Base-by-base conservation (phyloP, 2,329 filamentous ascomycete genomes). In the Mycosphaerella sp. region DNA sequence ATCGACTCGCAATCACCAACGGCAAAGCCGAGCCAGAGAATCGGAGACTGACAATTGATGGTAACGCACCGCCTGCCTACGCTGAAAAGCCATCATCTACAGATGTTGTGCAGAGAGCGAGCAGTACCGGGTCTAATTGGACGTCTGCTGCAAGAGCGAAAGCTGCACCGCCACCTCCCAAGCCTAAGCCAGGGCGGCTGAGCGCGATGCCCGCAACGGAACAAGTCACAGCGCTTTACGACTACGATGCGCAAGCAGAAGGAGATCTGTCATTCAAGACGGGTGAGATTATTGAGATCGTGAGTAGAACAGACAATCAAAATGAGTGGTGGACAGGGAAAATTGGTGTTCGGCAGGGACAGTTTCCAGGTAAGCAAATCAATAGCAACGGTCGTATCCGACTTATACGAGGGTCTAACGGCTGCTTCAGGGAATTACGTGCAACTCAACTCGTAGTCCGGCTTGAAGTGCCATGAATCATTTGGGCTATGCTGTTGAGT, bases 291-390 rank as follows among this genome's bases (percentile, higher is more conserved):
- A 97, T 98, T 64, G 90, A 97, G 69, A 90, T 98, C 61, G 69
- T 93, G 2, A 79, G 78, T 54, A 79, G 87, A 60, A 95, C 64
- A 35, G 59, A 60, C 42, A 96, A 95, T 64, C 84, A 88, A 45
- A 97, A 98, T 62, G 93, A 98, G 70, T 98, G 93, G 93, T 98
- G 93, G 93, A 84, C 79, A 7, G 93, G 93, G 34, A 87, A 82
- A 66, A 67, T 95, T 48, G 77, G 85, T 53, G 89, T 86, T 43
- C 85, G 85, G 71, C 76, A 87, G 65, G 93, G 93, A 21, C 91
- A 97, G 66, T 98, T 98, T 69, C 93, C 93, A 72, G 93, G 93
- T 95, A 77, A 67, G 81, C 45, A n/a, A 34, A 47, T 17, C n/a
- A 4, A 25, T 40, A 10, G 35, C 25, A 7, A 17, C 9, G 4